These are phyloP conservation scores for Mortierella sp. DNA, from an alignment of 371 early-diverging fungal species.

Conservation along the genomic window DNA sequence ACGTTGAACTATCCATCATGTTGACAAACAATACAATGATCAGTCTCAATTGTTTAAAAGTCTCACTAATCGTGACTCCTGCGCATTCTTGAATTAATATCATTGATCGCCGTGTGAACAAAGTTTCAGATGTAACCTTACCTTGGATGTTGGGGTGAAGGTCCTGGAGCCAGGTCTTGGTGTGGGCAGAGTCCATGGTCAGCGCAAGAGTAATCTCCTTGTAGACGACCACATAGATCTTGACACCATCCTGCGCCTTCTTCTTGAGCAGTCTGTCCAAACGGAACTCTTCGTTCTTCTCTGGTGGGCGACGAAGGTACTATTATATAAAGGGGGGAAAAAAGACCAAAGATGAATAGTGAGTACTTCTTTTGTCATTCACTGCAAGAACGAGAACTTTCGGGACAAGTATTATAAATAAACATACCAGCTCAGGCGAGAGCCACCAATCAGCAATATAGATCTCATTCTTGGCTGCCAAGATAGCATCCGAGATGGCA, in stretches of 20 bases:
- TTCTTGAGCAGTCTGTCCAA: conserved; percentile 84
- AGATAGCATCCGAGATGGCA: conserved; percentile 85
- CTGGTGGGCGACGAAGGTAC: conserved; percentile 86
- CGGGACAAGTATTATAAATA: background rate
- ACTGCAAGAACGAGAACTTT: background rate
- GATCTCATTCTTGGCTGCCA: conserved; percentile 80
- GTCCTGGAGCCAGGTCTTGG: conserved; percentile 83
- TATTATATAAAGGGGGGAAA: conserved; percentile 37
- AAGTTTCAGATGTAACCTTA: background rate
- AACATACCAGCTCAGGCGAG: conserved; percentile 80
- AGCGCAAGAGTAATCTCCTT: conserved; percentile 91
- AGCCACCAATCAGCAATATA: conserved; percentile 97
- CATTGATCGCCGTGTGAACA: background rate
- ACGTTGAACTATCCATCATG: conserved; percentile 71
- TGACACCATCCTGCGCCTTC: conserved; percentile 85
- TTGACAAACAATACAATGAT: background rate
- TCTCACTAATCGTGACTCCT: background rate
- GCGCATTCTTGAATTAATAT: background rate
- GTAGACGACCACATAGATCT: conserved; percentile 92
- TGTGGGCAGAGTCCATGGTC: conserved; percentile 85
- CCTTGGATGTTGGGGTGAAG: conserved; percentile 86
- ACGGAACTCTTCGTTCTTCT: conserved; percentile 82
- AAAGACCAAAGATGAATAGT: background rate
- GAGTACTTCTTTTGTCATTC: no score
- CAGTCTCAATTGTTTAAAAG: background rate